Evolutionary conservation across 805 yeast genomes (phyloP), one percentile per base, ranked within the genome.

Genomic region (Saccharomycopsis javanensis): DNA sequence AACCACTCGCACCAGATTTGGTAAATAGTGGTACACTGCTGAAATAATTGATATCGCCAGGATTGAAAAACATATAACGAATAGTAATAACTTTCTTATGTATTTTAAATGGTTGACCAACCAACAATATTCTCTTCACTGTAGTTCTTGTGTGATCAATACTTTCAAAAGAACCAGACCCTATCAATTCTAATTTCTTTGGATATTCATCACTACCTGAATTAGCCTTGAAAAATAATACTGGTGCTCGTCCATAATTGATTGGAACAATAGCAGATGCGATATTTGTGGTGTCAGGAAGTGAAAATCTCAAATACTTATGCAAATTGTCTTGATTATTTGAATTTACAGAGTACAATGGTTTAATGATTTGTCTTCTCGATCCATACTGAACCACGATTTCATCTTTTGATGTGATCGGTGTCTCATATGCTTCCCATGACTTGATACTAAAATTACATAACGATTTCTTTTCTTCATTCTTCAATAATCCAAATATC

Each of bases 31-130:
- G 98, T 63, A 94, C 86, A 4, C 91, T 85, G 72, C 87, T 88
- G 79, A 85, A 94, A 81, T 87, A 87, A 63, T 80, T 80, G 63
- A 95, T 86, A 68, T 94, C 99, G 52, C 86, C 88, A 10, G 88
- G 74, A 66, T 85, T 88, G 83, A 92, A 92, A 77, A 94, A 94
- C 99, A 94, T 94, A 79, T 90, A 94, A 64, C 98, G 84, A 58
- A 94, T 79, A 1, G 99, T 94, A 62, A 94, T 88, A 45, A 91
- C 87, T 60, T 79, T 81, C 74, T 88, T 92, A 76, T 95, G 97
- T 65, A 94, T 91, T 76, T 91, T 94, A 71, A 90, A 83, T 50
- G 97, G 96, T 64, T 89, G 90, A 57, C 99, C 99, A 0, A 98
- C 94, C 56, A 94, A 73, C 5, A 94, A 82, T 4, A 85, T 84